A percentile compares a stretch with the other conserved stretches of the same genome.
These are phyloP conservation scores for Musa troglodytarum DNA, from an alignment of 176 grass and related monocot species.

Conservation along the genomic window DNA sequence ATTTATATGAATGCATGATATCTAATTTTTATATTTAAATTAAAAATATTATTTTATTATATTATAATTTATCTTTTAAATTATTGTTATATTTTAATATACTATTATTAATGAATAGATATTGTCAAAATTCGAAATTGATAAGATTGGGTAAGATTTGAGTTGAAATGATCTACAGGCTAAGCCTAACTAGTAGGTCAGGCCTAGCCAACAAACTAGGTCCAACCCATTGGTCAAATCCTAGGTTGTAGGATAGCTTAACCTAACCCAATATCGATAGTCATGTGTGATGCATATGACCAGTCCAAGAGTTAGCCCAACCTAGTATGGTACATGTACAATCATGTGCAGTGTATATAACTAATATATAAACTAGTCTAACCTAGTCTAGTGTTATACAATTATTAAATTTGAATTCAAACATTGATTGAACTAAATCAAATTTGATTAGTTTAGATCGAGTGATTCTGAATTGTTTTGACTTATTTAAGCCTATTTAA, in stretches of 20 bases:
- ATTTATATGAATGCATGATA: not conserved
- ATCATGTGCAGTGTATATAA: no score
- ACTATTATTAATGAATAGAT: not conserved
- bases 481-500: no score
- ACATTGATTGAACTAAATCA: no score
- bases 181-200: not conserved
- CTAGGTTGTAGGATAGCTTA: no score
- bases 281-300: no score
- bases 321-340: no score
- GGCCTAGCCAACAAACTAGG: no score
- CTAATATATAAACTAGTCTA: rapidly evolving
- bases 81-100: not conserved
- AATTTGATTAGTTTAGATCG: no score
- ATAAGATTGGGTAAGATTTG: not conserved
- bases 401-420: no score
- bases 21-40: not conserved
- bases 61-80: not conserved
- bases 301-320: rapidly evolving
- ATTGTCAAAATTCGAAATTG: not conserved
- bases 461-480: no score
- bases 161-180: not conserved
- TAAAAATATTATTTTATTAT: not conserved
- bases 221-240: no score
- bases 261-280: no score
- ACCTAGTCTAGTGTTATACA: rapidly evolving